Conservation (phyloP, 139 green algal genomes). For the Yamagishiella unicocca region DNA sequence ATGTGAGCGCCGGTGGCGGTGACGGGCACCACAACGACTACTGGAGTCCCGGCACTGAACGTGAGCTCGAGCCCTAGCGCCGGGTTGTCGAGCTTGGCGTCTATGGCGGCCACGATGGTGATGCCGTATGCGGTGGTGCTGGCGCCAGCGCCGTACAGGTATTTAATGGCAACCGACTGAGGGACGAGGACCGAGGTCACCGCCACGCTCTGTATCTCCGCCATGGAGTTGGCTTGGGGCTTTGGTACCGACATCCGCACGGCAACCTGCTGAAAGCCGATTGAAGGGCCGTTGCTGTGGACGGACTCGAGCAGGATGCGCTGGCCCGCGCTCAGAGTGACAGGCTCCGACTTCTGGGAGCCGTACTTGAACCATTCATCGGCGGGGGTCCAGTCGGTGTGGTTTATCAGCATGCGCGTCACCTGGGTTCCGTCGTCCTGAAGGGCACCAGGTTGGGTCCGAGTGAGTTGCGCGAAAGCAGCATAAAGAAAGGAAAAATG, state of each 20-base stretch:
- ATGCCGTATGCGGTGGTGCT: not conserved
- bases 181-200: not conserved
- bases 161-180: conserved; percentile 4
- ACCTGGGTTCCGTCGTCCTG: not conserved
- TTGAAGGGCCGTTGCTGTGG: conserved; percentile 12
- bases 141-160: conserved; percentile 30
- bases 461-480: too few relatives aligned
- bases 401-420: not conserved
- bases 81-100: not conserved
- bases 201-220: conserved; percentile 10
- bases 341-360: not conserved
- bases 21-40: not conserved
- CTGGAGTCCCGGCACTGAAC: not conserved
- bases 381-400: not conserved
- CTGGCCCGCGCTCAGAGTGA: conserved; percentile 43
- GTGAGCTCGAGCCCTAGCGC: not conserved
- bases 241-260: conserved; percentile 17
- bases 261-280: conserved; percentile 26
- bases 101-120: not conserved
- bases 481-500: too few relatives aligned
- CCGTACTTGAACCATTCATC: conserved; percentile 31
- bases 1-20: not conserved
- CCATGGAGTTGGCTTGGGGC: conserved; percentile 10
- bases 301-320: conserved; percentile 37
- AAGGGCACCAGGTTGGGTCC: too few relatives aligned